phyloP scores from a whole-genome alignment of 805 yeast species.

The Teunomyces gatunensis region DNA sequence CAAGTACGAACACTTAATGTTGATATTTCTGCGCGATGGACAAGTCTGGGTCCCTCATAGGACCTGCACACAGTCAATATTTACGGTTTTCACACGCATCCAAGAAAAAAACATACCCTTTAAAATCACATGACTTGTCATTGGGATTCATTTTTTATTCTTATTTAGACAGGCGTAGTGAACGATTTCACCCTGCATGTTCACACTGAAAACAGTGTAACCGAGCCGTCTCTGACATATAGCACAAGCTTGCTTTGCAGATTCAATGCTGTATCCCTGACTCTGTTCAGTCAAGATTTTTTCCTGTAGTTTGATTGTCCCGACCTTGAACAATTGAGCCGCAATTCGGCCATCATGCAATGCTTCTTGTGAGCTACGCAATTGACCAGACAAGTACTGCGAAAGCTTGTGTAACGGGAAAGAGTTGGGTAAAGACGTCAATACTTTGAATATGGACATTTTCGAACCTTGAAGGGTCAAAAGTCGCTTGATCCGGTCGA shows the following conservation, averaged over 20 bases:
- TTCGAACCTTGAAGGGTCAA: conserved; percentile 45
- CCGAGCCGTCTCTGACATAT: conserved; percentile 60
- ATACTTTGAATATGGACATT: conserved; percentile 44
- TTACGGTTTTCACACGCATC: background rate
- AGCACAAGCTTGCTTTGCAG: conserved; percentile 46
- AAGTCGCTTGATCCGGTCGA: conserved; percentile 39
- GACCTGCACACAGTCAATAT: background rate
- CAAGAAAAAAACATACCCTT: too few relatives aligned
- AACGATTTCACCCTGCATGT: conserved; percentile 43
- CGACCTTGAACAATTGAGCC: conserved; percentile 52
- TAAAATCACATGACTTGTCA: background rate
- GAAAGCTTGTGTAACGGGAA: conserved; percentile 46
- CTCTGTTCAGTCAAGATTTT: conserved; percentile 38
- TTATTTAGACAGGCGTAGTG: conserved; percentile 53
- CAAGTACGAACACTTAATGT: background rate
- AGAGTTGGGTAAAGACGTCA: conserved; percentile 50
- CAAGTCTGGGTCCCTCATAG: too few relatives aligned
- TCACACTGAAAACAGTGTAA: conserved; percentile 50
- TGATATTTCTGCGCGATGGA: conserved; percentile 2
- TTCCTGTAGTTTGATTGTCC: conserved; percentile 47
- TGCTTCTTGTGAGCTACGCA: conserved; percentile 39
- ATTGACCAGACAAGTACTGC: conserved; percentile 42
- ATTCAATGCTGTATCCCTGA: conserved; percentile 36
- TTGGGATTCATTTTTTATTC: background rate
- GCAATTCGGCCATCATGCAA: conserved; percentile 42